These are phyloP conservation scores for Cryphonectria parasitica DNA, from an alignment of 2,329 filamentous ascomycete species.

Conservation along the genomic window DNA sequence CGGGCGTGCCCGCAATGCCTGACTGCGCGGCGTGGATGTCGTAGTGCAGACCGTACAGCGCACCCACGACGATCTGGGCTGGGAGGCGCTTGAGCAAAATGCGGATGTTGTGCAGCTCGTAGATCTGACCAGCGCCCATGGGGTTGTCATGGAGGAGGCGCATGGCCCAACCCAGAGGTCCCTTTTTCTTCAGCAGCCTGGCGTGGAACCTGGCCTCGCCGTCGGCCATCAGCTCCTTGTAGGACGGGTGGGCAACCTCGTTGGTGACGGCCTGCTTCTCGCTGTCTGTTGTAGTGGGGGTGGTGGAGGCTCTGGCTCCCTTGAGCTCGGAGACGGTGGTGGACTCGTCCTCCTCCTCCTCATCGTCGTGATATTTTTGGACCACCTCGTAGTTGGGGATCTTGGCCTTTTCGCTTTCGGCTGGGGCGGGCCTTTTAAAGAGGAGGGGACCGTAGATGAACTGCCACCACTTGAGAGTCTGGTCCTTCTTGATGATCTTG, in stretches of 20 bases:
- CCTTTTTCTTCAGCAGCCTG: conserved; percentile 63
- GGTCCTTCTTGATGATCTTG: conserved; percentile 70
- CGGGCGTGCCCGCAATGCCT: conserved; percentile 72
- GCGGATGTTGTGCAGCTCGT: conserved; percentile 73
- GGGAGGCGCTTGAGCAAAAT: conserved; percentile 68
- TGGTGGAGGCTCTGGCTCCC: conserved; percentile 33
- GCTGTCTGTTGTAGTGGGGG: conserved; percentile 37
- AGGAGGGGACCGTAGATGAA: conserved; percentile 67
- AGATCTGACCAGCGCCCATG: conserved; percentile 72
- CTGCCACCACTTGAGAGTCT: conserved; percentile 66
- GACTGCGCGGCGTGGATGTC: conserved; percentile 79
- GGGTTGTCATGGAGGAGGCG: conserved; percentile 75
- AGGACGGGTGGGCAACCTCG: conserved; percentile 57
- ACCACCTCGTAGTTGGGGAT: conserved; percentile 80
- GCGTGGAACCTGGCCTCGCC: conserved; percentile 63
- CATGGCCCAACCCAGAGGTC: conserved; percentile 84
- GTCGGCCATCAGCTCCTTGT: conserved; percentile 64
- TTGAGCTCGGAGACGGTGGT: conserved; percentile 29
- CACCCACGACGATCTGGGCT: conserved; percentile 64
- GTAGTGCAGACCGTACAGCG: conserved; percentile 78
- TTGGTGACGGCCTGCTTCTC: conserved; percentile 50
- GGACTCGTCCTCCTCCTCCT: conserved; percentile 33
- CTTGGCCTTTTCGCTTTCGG: conserved; percentile 57
- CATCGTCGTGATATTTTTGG: conserved; percentile 64
- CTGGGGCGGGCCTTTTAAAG: conserved; percentile 60